Evolutionary conservation across 192 early-diverging fungal species (phyloP), one percentile per base, ranked within the genome.

Genomic region (Dimargaris cristalligena): DNA sequence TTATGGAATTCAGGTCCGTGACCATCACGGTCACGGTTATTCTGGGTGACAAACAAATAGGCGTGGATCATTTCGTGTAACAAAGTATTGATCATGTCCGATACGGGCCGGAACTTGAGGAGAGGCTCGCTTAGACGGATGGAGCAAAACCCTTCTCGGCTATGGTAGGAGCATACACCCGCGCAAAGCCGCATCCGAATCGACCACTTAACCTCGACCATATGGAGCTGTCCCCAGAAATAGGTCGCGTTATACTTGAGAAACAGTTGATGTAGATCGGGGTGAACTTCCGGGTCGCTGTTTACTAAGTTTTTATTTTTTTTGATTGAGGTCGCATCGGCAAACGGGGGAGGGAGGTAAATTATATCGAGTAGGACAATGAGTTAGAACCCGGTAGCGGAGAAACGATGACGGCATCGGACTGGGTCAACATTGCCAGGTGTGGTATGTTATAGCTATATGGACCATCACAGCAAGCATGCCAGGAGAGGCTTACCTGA

Each of bases 61-160:
- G 83, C 83, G 62, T 85, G 81, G 26, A 84, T 82, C 80, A 84
- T 84, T 52, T 85, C 81, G 44, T 83, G 83, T 3, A 85, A 66
- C 13, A 85, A 63, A 2, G 82, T 85, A 18, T 82, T 72, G 33
- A 82, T 76, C 52, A 81, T 69, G 55, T 85, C 82, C 6, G 54
- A 59, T 38, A 71, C 62, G 2, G 82, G 66, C 30, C 82, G 66
- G 60, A 82, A 82, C 59, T 84, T 84, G 35, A 85, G 77, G 2
- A 85, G 38, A 18, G 82, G 79, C 50, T 85, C 81, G 23, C 73
- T 76, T 23, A 85, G 60, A 18, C 76, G 69, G 18, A 85, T 68
- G 8, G 65, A 72, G 57, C 72, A 76, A 28, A 72, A 78, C 0
- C 75, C 72, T 23, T 63, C 71, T 0, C 34, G 55, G 4, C 41